phyloP scores from a whole-genome alignment of 2,329 filamentous ascomycete genomes.

The Colletotrichum cereale region DNA sequence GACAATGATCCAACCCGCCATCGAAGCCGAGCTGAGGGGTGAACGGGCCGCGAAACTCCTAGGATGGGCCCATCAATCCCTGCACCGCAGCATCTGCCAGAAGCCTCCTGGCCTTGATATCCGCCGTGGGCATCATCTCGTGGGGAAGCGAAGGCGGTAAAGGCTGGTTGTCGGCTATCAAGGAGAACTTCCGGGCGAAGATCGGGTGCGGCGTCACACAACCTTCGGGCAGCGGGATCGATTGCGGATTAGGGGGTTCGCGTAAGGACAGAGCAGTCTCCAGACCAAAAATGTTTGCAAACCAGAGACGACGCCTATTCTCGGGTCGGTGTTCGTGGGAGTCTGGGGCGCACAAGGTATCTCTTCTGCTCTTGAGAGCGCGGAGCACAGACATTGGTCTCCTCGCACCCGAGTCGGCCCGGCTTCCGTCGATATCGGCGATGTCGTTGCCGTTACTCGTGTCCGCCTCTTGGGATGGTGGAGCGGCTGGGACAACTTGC shows the following conservation, averaged over 20 bases:
- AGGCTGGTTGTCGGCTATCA: slow-evolving; percentile 50
- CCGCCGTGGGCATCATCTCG: slow-evolving; percentile 56
- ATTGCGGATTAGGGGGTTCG: slow-evolving; percentile 22
- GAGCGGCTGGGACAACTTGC: slow-evolving; percentile 43
- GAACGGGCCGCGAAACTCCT: slow-evolving; percentile 57
- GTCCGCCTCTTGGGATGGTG: slow-evolving; percentile 22
- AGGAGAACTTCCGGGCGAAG: slow-evolving; percentile 57
- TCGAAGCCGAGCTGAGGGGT: slow-evolving; percentile 61
- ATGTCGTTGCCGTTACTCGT: slow-evolving; percentile 41
- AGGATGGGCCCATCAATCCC: slow-evolving; percentile 46
- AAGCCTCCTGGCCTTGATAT: slow-evolving; percentile 55
- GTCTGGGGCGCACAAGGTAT: background rate
- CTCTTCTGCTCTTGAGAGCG: slow-evolving; percentile 6
- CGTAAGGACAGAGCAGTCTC: slow-evolving; percentile 29
- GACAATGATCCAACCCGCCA: slow-evolving; percentile 58
- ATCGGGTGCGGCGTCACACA: slow-evolving; percentile 57
- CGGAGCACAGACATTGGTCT: slow-evolving; percentile 3
- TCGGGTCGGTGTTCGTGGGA: background rate
- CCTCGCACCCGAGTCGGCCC: background rate
- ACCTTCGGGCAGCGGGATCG: slow-evolving; percentile 50
- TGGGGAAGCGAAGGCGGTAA: slow-evolving; percentile 50
- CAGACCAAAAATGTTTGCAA: slow-evolving; percentile 29
- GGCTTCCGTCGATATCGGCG: background rate
- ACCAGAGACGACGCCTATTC: slow-evolving; percentile 24
- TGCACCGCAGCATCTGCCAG: slow-evolving; percentile 46